Evolutionary conservation across 2,329 filamentous ascomycete species (phyloP).

Genomic region (Penicillium sp.): DNA sequence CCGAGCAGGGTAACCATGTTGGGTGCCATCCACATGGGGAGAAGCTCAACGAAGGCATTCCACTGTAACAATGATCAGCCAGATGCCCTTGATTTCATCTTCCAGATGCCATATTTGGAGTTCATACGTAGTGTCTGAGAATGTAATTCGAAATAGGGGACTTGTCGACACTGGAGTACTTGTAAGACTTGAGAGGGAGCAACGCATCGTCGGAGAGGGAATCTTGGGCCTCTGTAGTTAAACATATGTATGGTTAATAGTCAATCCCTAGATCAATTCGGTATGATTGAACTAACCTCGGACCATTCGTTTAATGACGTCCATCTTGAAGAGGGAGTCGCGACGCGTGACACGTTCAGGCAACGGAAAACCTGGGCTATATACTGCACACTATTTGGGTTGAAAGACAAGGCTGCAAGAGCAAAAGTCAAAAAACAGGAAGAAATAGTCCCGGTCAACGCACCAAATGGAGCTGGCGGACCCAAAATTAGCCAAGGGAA

Average conservation of each 20-base stretch:
- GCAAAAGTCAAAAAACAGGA: not conserved
- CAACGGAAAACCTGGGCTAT: not conserved
- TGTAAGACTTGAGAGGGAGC: conserved; percentile 89
- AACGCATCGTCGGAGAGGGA: conserved; percentile 85
- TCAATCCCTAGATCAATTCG: not conserved
- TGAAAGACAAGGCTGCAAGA: not conserved
- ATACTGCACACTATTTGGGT: not conserved
- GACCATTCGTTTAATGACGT: conserved; percentile 34
- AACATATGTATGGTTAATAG: not conserved
- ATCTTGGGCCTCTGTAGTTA: conserved; percentile 44
- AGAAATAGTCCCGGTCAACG: not conserved
- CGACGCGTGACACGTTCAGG: conserved; percentile 15
- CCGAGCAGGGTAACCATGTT: conserved; percentile 97
- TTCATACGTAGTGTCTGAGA: conserved; percentile 85
- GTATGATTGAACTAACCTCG: conserved; percentile 31
- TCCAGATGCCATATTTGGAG: not conserved
- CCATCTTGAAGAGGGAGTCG: conserved; percentile 26
- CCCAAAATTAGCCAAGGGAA: conserved; percentile 7
- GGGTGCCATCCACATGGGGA: conserved; percentile 94
- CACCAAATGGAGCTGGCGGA: conserved; percentile 1
- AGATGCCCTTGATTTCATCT: not conserved
- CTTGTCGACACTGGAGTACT: conserved; percentile 96
- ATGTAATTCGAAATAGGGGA: conserved; percentile 92
- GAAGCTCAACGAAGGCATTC: conserved; percentile 89
- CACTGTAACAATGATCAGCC: conserved; percentile 59